Base-by-base conservation (phyloP, 805 yeast genomes). In the Nakazawaea ishiwadae region DNA sequence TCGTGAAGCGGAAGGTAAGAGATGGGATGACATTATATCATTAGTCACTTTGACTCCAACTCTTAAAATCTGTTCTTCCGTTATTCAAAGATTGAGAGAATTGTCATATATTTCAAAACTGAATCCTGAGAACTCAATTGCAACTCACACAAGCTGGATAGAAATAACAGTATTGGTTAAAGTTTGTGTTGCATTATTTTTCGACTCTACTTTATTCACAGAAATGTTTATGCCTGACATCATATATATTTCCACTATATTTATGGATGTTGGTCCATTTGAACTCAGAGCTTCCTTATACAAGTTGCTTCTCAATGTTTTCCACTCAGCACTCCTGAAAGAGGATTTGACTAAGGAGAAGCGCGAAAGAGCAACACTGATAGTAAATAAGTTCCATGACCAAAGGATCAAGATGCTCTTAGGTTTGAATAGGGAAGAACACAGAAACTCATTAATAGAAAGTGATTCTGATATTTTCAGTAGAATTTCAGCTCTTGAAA, bases 171-270 rank as follows among this genome's bases (percentile, higher is more conserved):
- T 87, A 8, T 59, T 87, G 50, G 76, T 83, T 7, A 76, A 77
- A 49, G 71, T 84, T 38, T 65, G 80, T 32, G 73, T 83, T 1
- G 75, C 79, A 6, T 54, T 86, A 27, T 79, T 86, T 47, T 88
- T 87, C 63, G 89, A 86, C 54, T 74, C 86, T 0, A 67, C 75
- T 28, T 58, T 72, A 11, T 70, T 76, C 49, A 77, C 84, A 6
- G 79, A 81, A 45, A 65, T 75, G 60, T 84, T 71, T 54, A 59
- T 87, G 47, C 82, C 90, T 10, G 95, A 88, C 53, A 70, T 85
- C 2, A 69, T 84, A 43, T 79, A 78, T 51, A 67, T 86, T 46
- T 73, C 83, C 23, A 73, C 91, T 0, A 66, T 84, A 16, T 74
- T 73, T 57, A 73, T 77, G 57, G 79, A 74, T 52, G 61, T 65